Evolutionary conservation across 2,329 filamentous ascomycete genomes (phyloP).

Genomic region (Beauveria varroae): DNA sequence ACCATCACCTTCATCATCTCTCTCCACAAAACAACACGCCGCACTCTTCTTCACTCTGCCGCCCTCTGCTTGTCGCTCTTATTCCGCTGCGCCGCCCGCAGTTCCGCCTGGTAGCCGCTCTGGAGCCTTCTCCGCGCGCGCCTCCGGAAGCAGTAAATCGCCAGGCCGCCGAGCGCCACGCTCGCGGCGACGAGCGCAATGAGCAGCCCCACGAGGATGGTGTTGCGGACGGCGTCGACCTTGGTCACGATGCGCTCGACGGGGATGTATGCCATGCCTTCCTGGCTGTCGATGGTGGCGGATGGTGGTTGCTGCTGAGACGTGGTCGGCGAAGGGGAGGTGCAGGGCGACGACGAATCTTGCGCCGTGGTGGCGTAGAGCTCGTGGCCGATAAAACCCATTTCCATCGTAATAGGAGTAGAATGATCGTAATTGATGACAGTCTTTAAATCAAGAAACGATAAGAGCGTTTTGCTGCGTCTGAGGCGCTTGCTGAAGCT

Average conservation of each 20-base stretch:
- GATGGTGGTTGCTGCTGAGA: not conserved
- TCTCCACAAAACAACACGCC: no score
- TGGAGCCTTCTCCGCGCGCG: not conserved
- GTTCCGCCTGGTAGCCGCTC: not conserved
- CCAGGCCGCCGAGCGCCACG: constrained; percentile 1
- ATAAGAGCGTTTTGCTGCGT: no score
- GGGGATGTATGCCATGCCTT: not conserved
- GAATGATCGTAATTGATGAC: no score
- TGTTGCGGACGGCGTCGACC: constrained; percentile 2
- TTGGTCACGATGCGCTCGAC: not conserved
- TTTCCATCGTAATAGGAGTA: not conserved
- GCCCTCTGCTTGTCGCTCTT: not conserved
- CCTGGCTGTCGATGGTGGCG: not conserved
- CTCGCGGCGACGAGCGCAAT: not conserved
- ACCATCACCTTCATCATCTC: no score
- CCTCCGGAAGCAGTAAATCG: not conserved
- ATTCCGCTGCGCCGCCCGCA: not conserved
- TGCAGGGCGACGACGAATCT: not conserved
- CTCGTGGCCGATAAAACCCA: constrained; percentile 6
- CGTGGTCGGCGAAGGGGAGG: not conserved
- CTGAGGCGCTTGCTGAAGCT: no score
- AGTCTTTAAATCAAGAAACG: no score
- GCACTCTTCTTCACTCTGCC: not conserved
- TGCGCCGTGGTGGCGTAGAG: not conserved
- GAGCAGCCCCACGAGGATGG: constrained; percentile 1